phyloP scores from a whole-genome alignment of 202 grass and related monocot genomes.

The Setaria viridis region DNA sequence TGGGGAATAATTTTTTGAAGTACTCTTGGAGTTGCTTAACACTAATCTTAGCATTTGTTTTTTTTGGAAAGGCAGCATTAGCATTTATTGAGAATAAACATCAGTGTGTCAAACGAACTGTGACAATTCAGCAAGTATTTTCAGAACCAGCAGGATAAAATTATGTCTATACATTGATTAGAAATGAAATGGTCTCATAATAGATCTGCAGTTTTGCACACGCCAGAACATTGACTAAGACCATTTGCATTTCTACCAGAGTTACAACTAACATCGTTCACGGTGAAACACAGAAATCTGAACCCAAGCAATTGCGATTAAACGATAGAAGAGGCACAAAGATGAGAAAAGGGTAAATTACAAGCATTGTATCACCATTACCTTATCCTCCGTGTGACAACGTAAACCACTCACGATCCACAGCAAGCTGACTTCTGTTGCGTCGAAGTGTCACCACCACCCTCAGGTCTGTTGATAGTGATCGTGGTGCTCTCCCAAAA shows the following conservation, averaged over 20 bases:
- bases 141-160: neutral
- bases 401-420: constrained; percentile 35
- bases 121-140: neutral
- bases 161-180: neutral
- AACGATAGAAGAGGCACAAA: neutral
- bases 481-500: constrained; percentile 59
- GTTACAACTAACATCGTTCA: constrained; percentile 8
- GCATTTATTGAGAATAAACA: neutral
- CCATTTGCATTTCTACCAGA: constrained; percentile 21
- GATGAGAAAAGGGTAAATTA: constrained; percentile 43
- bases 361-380: constrained; percentile 36
- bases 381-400: constrained; percentile 36
- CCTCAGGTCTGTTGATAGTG: constrained; percentile 68
- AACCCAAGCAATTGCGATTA: constrained; percentile 41
- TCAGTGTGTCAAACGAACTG: neutral
- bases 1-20: too few relatives aligned
- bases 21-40: too few relatives aligned
- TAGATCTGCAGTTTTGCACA: neutral
- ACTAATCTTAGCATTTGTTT: too few relatives aligned
- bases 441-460: constrained; percentile 43
- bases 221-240: neutral
- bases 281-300: neutral
- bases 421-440: constrained; percentile 61
- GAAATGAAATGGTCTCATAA: neutral
- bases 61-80: too few relatives aligned